phyloP scores from a whole-genome alignment of 441 rosid genomes.

The Cnidoscolus chayamansa region DNA sequence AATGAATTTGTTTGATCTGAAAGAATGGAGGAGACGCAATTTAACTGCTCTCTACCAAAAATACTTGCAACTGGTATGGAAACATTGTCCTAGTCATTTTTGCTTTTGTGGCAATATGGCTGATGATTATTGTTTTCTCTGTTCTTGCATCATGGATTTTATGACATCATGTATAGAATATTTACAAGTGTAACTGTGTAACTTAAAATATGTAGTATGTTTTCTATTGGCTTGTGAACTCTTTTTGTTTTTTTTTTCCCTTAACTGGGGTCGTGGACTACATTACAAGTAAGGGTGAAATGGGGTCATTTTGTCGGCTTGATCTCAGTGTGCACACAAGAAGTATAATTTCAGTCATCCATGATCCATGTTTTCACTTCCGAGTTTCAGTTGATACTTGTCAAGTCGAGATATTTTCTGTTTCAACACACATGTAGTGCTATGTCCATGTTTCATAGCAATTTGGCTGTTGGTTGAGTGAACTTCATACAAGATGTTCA shows the following conservation, averaged over 20 bases:
- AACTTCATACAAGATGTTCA: not conserved
- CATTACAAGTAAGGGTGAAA: not conserved
- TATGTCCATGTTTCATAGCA: not conserved
- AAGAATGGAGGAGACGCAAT: constrained; percentile 71
- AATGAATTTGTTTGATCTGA: constrained; percentile 77
- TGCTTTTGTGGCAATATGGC: constrained; percentile 10
- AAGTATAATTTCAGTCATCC: not conserved
- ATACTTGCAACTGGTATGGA: constrained; percentile 66
- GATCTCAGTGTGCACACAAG: not conserved
- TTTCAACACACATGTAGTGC: too few species aligned
- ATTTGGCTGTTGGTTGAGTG: not conserved
- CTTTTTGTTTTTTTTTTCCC: not conserved
- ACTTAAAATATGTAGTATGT: not conserved
- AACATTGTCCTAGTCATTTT: constrained; percentile 1
- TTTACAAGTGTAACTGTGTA: not conserved
- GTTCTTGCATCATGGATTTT: not conserved
- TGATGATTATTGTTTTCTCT: not conserved
- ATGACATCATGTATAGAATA: not conserved
- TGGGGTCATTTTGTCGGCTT: not conserved
- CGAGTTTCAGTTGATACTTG: not conserved
- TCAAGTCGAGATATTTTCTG: not conserved
- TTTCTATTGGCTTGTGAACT: not conserved
- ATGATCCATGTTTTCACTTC: not conserved
- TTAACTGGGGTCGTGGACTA: too few species aligned
- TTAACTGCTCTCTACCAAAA: constrained; percentile 58